A percentile compares a stretch with the other conserved stretches of the same genome.
Conservation (phyloP, 352 stramenopile species). For the Phytophthora lateralis region DNA sequence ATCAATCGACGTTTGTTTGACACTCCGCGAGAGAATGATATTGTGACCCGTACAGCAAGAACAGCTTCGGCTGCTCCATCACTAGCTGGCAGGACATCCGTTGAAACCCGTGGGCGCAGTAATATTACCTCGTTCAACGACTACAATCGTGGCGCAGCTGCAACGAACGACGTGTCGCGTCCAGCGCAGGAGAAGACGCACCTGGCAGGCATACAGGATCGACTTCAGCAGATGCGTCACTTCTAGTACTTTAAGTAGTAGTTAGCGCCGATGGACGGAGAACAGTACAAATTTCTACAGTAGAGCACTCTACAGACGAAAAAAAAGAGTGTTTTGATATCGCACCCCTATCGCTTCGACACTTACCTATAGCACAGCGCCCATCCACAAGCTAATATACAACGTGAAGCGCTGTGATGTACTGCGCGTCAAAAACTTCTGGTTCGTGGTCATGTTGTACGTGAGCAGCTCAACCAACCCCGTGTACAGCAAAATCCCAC, state of each 20-base stretch:
- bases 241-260: slow-evolving; percentile 40
- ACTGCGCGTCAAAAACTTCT: slow-evolving; percentile 44
- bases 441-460: slow-evolving; percentile 72
- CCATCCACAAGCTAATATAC: slow-evolving; percentile 51
- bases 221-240: slow-evolving; percentile 42
- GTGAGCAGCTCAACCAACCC: slow-evolving; percentile 70
- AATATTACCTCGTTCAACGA: slow-evolving; percentile 58
- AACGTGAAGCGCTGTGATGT: slow-evolving; percentile 38
- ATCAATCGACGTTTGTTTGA: slow-evolving; percentile 63
- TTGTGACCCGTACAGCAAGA: slow-evolving; percentile 21
- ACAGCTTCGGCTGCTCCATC: slow-evolving; percentile 24
- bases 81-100: slow-evolving; percentile 11
- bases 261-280: slow-evolving; percentile 9
- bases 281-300: neutral
- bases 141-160: slow-evolving; percentile 33
- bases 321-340: neutral
- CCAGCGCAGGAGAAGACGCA: slow-evolving; percentile 32
- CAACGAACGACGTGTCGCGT: slow-evolving; percentile 13
- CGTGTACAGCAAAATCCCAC: slow-evolving; percentile 75
- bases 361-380: slow-evolving; percentile 28
- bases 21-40: slow-evolving; percentile 11
- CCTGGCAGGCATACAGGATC: slow-evolving; percentile 34
- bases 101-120: slow-evolving; percentile 42
- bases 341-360: neutral
- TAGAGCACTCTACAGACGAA: neutral